These are phyloP conservation scores for Trichoderma lentiforme DNA, from an alignment of 2,329 filamentous ascomycete genomes.

Conservation along the genomic window DNA sequence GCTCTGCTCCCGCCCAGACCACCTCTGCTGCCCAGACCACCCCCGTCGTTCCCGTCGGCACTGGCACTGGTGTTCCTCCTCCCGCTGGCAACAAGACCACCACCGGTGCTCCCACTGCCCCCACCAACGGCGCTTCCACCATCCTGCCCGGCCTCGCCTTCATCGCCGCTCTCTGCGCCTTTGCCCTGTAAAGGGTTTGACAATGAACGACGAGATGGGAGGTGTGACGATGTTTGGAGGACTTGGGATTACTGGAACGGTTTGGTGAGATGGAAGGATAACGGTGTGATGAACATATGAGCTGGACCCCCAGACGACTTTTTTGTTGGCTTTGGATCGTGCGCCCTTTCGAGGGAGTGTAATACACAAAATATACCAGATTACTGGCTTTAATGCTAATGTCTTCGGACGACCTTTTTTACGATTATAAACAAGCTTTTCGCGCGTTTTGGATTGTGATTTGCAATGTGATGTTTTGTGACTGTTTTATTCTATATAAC, in stretches of 20 bases:
- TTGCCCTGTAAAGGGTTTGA: conserved; percentile 35
- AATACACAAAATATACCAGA: conserved; percentile 24
- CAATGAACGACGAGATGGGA: background rate
- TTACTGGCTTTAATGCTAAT: conserved; percentile 25
- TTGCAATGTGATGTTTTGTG: background rate
- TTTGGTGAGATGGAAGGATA: background rate
- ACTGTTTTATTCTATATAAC: background rate
- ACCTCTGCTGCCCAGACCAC: conserved; percentile 11
- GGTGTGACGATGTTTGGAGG: background rate
- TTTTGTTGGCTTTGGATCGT: conserved; percentile 20
- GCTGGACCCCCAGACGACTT: conserved; percentile 10
- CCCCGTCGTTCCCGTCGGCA: background rate
- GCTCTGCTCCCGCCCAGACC: background rate
- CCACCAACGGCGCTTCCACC: conserved; percentile 31
- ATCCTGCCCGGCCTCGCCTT: conserved; percentile 33
- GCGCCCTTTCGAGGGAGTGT: conserved; percentile 13
- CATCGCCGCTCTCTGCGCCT: conserved; percentile 30
- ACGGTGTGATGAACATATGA: conserved; percentile 13
- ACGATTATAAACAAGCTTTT: background rate
- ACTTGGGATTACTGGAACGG: background rate
- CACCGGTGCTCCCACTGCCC: conserved; percentile 12
- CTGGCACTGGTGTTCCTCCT: background rate
- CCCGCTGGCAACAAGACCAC: conserved; percentile 15
- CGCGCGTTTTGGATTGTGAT: background rate
- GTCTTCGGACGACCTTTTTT: conserved; percentile 11